Evolutionary conservation across 208 protist genomes (phyloP).

Genomic region (Crithidia expoeki): DNA sequence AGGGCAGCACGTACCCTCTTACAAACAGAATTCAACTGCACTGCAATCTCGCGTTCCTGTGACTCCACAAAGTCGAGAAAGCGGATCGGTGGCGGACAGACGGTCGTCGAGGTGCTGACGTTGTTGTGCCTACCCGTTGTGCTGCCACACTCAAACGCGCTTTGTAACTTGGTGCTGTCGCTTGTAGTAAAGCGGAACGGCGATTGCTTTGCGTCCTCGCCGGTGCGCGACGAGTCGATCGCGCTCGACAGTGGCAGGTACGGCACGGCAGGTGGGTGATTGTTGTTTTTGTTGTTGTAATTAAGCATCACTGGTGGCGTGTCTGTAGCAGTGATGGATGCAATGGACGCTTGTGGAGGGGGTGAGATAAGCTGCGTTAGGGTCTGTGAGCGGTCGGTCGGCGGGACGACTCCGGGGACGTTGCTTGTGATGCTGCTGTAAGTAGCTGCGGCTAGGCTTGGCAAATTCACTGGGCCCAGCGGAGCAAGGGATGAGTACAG

Average conservation of each 20-base stretch:
- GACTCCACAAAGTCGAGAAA: conserved; percentile 33
- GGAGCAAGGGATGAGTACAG: background rate
- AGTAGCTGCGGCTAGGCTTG: background rate
- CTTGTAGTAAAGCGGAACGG: conserved; percentile 5
- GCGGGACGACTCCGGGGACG: background rate
- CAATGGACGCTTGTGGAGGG: background rate
- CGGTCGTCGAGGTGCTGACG: background rate
- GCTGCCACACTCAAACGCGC: background rate
- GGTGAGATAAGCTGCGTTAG: conserved; percentile 21
- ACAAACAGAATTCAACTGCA: conserved; percentile 33
- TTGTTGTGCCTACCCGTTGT: too few relatives aligned
- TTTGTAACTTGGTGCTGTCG: background rate
- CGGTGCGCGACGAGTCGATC: background rate
- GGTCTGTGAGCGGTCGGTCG: conserved; percentile 4
- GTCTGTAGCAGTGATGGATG: background rate
- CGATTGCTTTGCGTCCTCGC: background rate
- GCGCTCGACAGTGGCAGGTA: conserved; percentile 4
- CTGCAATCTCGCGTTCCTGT: conserved; percentile 35
- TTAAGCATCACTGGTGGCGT: background rate
- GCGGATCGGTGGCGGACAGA: conserved; percentile 13
- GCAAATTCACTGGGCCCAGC: background rate
- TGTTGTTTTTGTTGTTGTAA: background rate
- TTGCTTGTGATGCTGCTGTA: conserved; percentile 5
- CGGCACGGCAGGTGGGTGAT: background rate
- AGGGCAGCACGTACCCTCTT: conserved; percentile 20